Base-by-base conservation (phyloP, 306 rosid species). In the Castanospermum australe region DNA sequence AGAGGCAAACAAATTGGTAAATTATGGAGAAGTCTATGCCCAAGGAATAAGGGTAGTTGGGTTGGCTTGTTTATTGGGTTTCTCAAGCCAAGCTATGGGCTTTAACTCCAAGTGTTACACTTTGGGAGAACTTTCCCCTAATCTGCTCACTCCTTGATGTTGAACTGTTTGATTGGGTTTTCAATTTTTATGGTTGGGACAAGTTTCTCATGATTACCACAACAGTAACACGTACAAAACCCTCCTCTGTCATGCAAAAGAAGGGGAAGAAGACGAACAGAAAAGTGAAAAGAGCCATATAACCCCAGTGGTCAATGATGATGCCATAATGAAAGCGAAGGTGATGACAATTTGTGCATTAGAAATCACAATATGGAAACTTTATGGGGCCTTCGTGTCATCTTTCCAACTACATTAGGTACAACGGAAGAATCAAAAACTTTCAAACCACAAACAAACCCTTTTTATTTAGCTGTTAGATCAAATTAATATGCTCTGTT, bases 281-380 rank as follows among this genome's bases (percentile, higher is more conserved):
- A n/a, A 38, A 38, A 38, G 42, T 38, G 42, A 38, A 38, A 38
- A 38, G 42, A 38, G 38, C 38, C 5, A 33, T 8, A 38, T 38
- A 38, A 38, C 6, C 7, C 6, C 42, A n/a, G n/a, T n/a, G n/a
- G n/a, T 8, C 15, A 78, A 5, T 38, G 70, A 69, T 55, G 77
- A 79, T 57, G 77, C 6, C 35, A 10, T 33, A 68, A 47, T 78
- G 82, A 79, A 71, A 79, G 14, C 30, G 11, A 67, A 6, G 47
- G 62, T 42, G 81, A 50, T 51, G 76, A 51, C 5, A 50, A 50
- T 22, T 22, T 41, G 42, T 39, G 18, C 5, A 51, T 15, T 32
- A 47, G 2, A 3, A 44, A 38, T 38, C 7, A 38, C 42, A 38
- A 38, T 38, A 1, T 36, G 61, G 35, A 33, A 44, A 68, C 12